Base-by-base conservation (phyloP, 176 grass and related monocot genomes). In the Neostapfia colusana region DNA sequence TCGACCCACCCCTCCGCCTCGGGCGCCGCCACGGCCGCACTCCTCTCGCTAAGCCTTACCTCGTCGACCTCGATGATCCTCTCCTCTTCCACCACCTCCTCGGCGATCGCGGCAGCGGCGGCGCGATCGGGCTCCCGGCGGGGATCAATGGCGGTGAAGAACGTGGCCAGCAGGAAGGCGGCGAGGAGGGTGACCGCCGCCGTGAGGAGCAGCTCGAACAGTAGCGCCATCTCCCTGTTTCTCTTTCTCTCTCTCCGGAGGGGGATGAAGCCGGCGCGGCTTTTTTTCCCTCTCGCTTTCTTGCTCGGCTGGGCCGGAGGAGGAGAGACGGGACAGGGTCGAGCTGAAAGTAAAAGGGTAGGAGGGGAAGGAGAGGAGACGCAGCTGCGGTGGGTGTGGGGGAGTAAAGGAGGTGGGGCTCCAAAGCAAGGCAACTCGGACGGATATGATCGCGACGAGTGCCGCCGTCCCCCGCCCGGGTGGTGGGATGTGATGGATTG, bases 151-250 rank as follows among this genome's bases (percentile, higher is more conserved):
- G 70, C 40, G 31, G 79, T 61, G 60, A 94, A 50, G 62, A 94
- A 61, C 76, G 80, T 88, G 75, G 82, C 82, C 38, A 94, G 88
- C 65, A 91, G 71, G 86, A 83, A 72, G 63, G 92, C 85, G 23
- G 88, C 75, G 83, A 94, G 67, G 41, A 94, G 78, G 66, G 92
- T 79, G 76, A 80, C 74, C 71, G 35, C 81, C 27, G 83, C 92
- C 39, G 88, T 91, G 83, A 94, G 74, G 58, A 94, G 71, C 65
- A 94, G 88, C 85, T 94, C 88, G 85, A 62, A 81, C 35, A 94
- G 42, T 14, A 91, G 79, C 46, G 85, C 85, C 92, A 94, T n/a
- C n/a, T n/a, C n/a, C n/a, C n/a, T 94, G 75, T 80, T 45, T 24
- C 43, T 54, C 51, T 54, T 3, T 51, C 49, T 49, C 0, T 49